phyloP scores from a whole-genome alignment of 768 basidiomycete genomes.

The Kwoniella sp. region DNA sequence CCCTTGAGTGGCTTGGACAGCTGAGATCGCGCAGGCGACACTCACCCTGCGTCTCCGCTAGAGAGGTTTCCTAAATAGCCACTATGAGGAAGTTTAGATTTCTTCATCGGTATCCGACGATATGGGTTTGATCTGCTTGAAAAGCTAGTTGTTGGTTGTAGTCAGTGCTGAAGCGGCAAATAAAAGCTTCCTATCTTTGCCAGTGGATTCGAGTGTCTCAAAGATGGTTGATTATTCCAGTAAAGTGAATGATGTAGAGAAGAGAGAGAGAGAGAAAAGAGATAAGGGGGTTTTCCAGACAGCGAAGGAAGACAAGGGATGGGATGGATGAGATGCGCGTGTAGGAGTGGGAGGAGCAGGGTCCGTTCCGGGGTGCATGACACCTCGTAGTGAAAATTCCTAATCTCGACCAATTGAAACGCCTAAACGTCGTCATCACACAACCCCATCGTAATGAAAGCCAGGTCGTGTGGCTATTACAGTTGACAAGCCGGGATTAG shows the following conservation, averaged over 20 bases:
- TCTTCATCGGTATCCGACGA: slow-evolving; percentile 39
- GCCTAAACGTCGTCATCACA: neutral
- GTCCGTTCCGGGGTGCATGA: neutral
- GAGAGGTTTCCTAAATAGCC: slow-evolving; percentile 33
- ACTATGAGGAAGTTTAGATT: slow-evolving; percentile 52
- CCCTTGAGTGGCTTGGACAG: too few species aligned
- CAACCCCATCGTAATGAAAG: neutral
- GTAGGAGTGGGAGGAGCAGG: neutral
- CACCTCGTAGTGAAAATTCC: too few species aligned
- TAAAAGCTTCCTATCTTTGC: neutral
- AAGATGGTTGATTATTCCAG: neutral
- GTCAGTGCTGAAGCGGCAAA: neutral
- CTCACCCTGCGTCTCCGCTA: slow-evolving; percentile 46
- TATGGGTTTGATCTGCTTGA: slow-evolving; percentile 2
- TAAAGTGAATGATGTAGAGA: neutral
- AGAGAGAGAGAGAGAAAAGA: slow-evolving; percentile 7
- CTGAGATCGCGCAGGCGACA: neutral
- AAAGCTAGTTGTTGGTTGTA: neutral
- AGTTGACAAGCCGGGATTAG: too few species aligned
- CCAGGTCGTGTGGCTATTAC: neutral
- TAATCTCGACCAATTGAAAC: slow-evolving; percentile 1
- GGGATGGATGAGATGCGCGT: neutral
- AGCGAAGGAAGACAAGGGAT: neutral
- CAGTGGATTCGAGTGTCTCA: neutral
- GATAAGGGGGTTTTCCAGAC: neutral